Percentiles rank a stretch among this genome's conserved stretches.
These are phyloP conservation scores for Lycium barbarum DNA, from an alignment of 257 asterid species.

Conservation along the genomic window DNA sequence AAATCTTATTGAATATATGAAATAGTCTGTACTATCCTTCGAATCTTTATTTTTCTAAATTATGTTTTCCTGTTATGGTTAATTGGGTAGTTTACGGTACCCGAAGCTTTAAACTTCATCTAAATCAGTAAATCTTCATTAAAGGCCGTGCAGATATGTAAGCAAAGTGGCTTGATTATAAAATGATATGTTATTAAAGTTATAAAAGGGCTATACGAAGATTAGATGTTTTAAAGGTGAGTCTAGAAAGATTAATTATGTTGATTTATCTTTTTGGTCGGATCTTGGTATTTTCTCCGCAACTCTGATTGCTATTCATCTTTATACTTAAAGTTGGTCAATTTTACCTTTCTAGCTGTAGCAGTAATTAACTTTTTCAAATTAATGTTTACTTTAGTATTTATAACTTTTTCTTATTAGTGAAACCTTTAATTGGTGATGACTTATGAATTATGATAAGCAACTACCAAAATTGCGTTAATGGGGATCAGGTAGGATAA, in stretches of 20 bases:
- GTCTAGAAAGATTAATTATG: slow-evolving; percentile 36
- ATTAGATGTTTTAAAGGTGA: slow-evolving; percentile 38
- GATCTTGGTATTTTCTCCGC: slow-evolving; percentile 18
- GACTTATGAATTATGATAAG: background rate
- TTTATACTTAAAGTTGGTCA: slow-evolving; percentile 24
- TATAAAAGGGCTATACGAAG: slow-evolving; percentile 18
- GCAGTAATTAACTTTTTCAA: background rate
- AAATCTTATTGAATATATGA: slow-evolving; percentile 16
- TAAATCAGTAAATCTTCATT: slow-evolving; percentile 39
- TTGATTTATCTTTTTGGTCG: slow-evolving; percentile 36
- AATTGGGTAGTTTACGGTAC: background rate
- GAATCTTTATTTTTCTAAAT: background rate
- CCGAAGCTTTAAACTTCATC: background rate
- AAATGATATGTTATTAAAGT: background rate
- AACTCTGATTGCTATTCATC: slow-evolving; percentile 3
- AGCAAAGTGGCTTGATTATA: slow-evolving; percentile 29
- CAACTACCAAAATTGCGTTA: background rate
- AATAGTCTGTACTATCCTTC: background rate
- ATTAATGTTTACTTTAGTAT: background rate
- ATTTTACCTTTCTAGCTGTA: slow-evolving; percentile 22
- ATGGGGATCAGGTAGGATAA: background rate
- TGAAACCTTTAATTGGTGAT: background rate
- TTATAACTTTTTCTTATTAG: background rate
- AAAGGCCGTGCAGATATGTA: slow-evolving; percentile 43
- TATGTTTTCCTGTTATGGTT: background rate